These are phyloP conservation scores for Senna tora DNA, from an alignment of 306 rosid genomes.

Conservation along the genomic window DNA sequence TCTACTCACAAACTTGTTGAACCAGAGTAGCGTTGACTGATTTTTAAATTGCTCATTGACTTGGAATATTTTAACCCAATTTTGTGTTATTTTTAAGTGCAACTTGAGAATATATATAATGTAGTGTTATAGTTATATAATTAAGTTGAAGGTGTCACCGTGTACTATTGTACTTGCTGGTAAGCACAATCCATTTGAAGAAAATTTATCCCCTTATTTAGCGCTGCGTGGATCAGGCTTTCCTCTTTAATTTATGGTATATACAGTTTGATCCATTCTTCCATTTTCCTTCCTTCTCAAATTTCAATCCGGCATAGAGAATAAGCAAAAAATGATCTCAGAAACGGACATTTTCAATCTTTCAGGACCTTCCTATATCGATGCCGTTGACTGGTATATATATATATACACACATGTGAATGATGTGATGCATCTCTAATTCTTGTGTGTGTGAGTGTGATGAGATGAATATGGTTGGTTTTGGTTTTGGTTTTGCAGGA, in stretches of 20 bases:
- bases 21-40: no score
- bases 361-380: conserved; percentile 42
- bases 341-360: background rate
- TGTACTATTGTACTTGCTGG: background rate
- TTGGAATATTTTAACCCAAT: background rate
- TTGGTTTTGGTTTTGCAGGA: conserved; percentile 32
- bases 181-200: background rate
- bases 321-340: background rate
- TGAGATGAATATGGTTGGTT: no score
- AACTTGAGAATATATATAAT: background rate
- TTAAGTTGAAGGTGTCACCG: background rate
- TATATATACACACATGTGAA: no score
- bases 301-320: no score
- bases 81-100: background rate
- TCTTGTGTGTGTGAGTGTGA: no score
- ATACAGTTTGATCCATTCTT: background rate
- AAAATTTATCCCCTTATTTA: background rate
- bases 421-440: no score
- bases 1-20: background rate
- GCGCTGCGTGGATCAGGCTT: background rate
- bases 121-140: background rate
- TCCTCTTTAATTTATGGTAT: background rate
- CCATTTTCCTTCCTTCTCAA: no score
- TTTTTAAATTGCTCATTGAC: background rate
- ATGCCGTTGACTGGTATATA: conserved; percentile 36